Evolutionary conservation across 75 land plant species (phyloP).

Genomic region (Isoetes taiwanensis): DNA sequence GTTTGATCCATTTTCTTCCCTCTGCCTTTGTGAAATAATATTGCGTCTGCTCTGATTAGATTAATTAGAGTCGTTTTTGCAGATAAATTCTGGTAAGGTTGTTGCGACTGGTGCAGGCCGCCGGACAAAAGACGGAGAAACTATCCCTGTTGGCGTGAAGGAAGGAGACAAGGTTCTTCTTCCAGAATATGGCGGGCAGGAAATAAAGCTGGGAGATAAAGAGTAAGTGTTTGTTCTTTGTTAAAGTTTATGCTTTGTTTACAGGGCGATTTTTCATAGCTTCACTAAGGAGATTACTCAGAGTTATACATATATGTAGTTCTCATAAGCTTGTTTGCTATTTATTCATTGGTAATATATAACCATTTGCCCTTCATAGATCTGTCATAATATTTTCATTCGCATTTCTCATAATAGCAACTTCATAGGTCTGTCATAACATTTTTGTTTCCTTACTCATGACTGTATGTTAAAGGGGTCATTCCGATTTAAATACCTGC

Average conservation of each 20-base stretch:
- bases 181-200: slow-evolving; percentile 71
- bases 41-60: not conserved
- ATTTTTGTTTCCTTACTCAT: not conserved
- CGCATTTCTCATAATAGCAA: not conserved
- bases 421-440: not conserved
- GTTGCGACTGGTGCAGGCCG: slow-evolving; percentile 61
- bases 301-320: not conserved
- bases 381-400: not conserved
- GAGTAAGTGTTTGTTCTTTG: slow-evolving; percentile 31
- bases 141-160: slow-evolving; percentile 56
- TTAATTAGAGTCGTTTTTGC: not conserved
- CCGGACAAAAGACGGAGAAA: slow-evolving; percentile 35
- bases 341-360: not conserved
- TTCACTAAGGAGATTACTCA: not conserved
- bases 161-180: slow-evolving; percentile 77
- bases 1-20: not conserved
- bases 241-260: not conserved
- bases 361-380: not conserved
- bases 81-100: slow-evolving; percentile 78
- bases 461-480: not conserved
- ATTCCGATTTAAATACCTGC: not conserved
- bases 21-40: not conserved
- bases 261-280: not conserved
- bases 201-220: slow-evolving; percentile 65
- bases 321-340: not conserved